Evolutionary conservation across 108 stramenopile species (phyloP).

Genomic region (Cyclotella sp.): DNA sequence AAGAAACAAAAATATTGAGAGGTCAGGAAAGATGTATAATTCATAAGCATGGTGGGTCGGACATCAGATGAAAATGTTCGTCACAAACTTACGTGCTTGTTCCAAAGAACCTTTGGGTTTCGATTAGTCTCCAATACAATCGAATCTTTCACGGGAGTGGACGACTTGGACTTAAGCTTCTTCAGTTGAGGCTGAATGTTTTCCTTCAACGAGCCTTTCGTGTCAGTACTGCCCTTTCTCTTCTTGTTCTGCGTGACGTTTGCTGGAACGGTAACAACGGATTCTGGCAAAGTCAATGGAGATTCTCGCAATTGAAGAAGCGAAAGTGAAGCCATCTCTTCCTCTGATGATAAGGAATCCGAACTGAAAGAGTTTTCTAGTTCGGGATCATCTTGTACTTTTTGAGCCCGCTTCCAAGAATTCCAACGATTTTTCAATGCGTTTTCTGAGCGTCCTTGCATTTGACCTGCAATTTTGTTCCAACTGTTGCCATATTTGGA

Average conservation of each 20-base stretch:
- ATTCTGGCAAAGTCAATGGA: neutral
- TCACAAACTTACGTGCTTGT: neutral
- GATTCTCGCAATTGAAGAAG: neutral
- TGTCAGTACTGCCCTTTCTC: neutral
- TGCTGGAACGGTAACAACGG: neutral
- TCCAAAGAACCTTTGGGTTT: neutral
- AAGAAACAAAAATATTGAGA: neutral
- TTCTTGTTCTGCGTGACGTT: neutral
- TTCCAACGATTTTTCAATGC: slow-evolving; percentile 34
- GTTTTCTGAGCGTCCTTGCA: slow-evolving; percentile 14
- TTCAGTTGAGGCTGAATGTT: neutral
- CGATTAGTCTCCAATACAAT: neutral
- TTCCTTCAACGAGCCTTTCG: neutral
- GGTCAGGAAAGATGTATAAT: neutral
- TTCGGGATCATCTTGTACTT: neutral
- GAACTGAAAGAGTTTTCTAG: neutral
- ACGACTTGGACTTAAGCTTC: neutral
- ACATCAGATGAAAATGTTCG: neutral
- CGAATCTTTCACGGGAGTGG: neutral
- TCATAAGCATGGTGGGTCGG: too few species aligned
- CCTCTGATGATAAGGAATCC: slow-evolving; percentile 1
- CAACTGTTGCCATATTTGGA: slow-evolving; percentile 60
- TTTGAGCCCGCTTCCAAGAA: neutral
- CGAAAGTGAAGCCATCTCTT: slow-evolving; percentile 3
- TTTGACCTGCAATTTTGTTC: slow-evolving; percentile 68